Conservation (phyloP, 2,329 filamentous ascomycete genomes). For the Epichloe aotearoae region DNA sequence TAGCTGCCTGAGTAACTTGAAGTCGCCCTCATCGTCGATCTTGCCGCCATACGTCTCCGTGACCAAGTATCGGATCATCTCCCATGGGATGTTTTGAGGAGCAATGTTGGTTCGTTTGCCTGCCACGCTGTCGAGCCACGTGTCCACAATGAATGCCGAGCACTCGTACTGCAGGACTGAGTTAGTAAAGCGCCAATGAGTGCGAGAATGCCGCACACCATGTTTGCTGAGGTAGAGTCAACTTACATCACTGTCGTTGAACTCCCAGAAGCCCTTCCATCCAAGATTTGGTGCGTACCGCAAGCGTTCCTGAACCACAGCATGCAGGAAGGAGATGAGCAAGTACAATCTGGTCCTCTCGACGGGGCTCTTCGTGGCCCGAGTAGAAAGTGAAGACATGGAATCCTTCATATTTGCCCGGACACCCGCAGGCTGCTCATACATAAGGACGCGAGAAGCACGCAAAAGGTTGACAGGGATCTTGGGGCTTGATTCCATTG, state of each 20-base stretch:
- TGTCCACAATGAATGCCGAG: slow-evolving; percentile 88
- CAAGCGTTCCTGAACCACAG: slow-evolving; percentile 86
- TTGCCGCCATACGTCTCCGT: slow-evolving; percentile 96
- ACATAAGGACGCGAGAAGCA: slow-evolving; percentile 89
- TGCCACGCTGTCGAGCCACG: slow-evolving; percentile 76
- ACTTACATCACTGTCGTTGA: slow-evolving; percentile 95
- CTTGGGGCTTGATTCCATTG: slow-evolving; percentile 94
- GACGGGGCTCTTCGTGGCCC: slow-evolving; percentile 69
- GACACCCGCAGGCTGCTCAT: slow-evolving; percentile 94
- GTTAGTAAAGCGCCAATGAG: slow-evolving; percentile 5
- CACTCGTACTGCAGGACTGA: slow-evolving; percentile 71
- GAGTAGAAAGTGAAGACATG: slow-evolving; percentile 64
- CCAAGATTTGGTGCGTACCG: slow-evolving; percentile 88
- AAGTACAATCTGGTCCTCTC: slow-evolving; percentile 86
- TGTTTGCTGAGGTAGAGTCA: not conserved
- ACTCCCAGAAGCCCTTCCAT: slow-evolving; percentile 99
- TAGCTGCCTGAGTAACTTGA: slow-evolving; percentile 55
- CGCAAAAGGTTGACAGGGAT: slow-evolving; percentile 93
- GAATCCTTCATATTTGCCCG: slow-evolving; percentile 98
- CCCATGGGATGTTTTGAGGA: slow-evolving; percentile 89
- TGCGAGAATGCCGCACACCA: not conserved
- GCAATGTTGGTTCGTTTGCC: slow-evolving; percentile 84
- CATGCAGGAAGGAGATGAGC: slow-evolving; percentile 85
- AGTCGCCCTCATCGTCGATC: slow-evolving; percentile 84
- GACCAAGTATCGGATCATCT: slow-evolving; percentile 81